Evolutionary conservation across 2,329 filamentous ascomycete genomes (phyloP).

Genomic region (Fusarium austroafricanum): DNA sequence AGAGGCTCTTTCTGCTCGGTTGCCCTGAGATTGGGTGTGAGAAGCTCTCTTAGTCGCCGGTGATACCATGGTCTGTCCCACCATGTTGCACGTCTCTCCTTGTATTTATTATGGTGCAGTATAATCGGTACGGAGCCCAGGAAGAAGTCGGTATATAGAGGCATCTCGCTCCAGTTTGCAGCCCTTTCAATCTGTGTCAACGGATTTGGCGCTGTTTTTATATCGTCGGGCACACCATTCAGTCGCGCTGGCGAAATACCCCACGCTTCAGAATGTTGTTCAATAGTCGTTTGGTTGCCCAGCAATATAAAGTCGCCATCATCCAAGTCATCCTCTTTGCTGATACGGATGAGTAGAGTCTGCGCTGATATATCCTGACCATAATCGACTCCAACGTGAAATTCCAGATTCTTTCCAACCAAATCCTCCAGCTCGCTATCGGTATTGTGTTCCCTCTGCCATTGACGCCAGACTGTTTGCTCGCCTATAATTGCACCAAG

Average conservation of each 20-base stretch:
- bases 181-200: neutral
- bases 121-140: neutral
- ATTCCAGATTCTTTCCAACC: neutral
- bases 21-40: fast-evolving
- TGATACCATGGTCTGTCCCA: constrained; percentile 18
- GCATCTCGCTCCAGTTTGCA: neutral
- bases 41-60: neutral
- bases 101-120: neutral
- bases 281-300: neutral
- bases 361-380: neutral
- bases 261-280: neutral
- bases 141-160: constrained; percentile 1
- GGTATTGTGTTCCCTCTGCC: neutral
- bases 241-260: constrained; percentile 1
- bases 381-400: neutral
- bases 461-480: constrained; percentile 9
- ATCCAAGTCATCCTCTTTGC: neutral
- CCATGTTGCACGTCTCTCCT: neutral
- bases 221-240: neutral
- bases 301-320: neutral
- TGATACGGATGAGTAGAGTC: neutral
- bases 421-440: fast-evolving
- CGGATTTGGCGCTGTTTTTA: neutral
- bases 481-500: neutral
- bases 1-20: neutral